phyloP scores from a whole-genome alignment of 2,329 filamentous ascomycete genomes.

The Sarocladiaceae sp. region DNA sequence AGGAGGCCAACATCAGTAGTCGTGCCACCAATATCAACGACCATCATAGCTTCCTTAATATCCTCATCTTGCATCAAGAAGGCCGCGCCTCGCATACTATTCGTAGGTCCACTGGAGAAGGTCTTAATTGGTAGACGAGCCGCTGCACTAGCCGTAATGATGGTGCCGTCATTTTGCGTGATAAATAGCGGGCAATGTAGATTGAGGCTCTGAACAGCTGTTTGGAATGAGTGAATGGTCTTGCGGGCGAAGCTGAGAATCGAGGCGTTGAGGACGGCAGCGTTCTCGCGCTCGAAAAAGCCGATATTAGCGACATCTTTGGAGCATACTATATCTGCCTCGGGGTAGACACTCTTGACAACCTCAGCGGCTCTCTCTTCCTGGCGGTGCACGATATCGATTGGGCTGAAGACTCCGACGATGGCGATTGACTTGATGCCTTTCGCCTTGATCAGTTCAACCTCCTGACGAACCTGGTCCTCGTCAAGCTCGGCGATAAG shows the following conservation, averaged over 20 bases:
- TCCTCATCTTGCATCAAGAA: conserved; percentile 30
- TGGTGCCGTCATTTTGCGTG: conserved; percentile 50
- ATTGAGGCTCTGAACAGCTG: conserved; percentile 38
- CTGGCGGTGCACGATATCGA: conserved; percentile 36
- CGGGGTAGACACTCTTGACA: conserved; percentile 29
- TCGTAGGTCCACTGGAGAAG: conserved; percentile 50
- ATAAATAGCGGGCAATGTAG: conserved; percentile 42
- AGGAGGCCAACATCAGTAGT: conserved; percentile 61
- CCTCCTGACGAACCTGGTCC: conserved; percentile 29
- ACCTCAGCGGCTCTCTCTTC: conserved; percentile 34
- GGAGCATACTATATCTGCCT: conserved; percentile 35
- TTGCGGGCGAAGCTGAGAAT: conserved; percentile 42
- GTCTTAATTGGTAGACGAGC: conserved; percentile 47
- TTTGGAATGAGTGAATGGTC: conserved; percentile 42
- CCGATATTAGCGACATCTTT: conserved; percentile 40
- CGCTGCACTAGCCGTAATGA: conserved; percentile 42
- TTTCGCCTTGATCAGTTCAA: conserved; percentile 26
- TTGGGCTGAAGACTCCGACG: conserved; percentile 41
- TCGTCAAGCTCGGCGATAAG: conserved; percentile 34
- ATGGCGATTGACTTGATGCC: conserved; percentile 35
- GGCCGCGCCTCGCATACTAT: conserved; percentile 49
- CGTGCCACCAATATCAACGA: conserved; percentile 64
- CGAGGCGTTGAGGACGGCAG: conserved; percentile 50
- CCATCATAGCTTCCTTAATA: conserved; percentile 33
- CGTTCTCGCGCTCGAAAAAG: conserved; percentile 45